These are phyloP conservation scores for Trypanosomatidae sp. DNA, from an alignment of 208 protist genomes.

Conservation along the genomic window DNA sequence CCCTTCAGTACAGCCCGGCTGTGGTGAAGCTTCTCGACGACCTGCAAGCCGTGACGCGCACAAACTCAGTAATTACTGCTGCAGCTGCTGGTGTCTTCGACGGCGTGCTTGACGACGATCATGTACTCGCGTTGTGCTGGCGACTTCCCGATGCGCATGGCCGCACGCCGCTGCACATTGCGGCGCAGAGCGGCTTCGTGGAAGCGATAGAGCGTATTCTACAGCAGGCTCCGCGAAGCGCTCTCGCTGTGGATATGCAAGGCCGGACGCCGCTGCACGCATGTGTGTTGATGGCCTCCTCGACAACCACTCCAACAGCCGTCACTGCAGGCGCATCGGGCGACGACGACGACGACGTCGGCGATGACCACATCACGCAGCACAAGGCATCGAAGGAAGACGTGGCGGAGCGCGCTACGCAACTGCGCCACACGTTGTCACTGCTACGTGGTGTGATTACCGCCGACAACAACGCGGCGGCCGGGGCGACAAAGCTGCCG, in stretches of 20 bases:
- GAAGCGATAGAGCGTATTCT: slow-evolving; percentile 44
- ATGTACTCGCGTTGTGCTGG: slow-evolving; percentile 24
- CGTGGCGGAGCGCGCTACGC: background rate
- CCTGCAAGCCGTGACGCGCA: slow-evolving; percentile 15
- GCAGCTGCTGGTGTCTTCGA: background rate
- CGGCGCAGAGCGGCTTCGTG: slow-evolving; percentile 46
- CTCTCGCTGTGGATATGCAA: slow-evolving; percentile 42
- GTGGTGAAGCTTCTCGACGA: slow-evolving; percentile 37
- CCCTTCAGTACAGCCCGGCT: slow-evolving; percentile 30
- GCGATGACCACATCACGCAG: background rate
- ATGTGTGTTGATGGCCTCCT: slow-evolving; percentile 23
- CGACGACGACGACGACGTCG: slow-evolving; percentile 3
- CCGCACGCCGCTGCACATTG: slow-evolving; percentile 58
- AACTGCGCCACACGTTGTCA: slow-evolving; percentile 12
- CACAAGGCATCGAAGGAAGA: background rate
- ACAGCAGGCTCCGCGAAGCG: slow-evolving; percentile 14
- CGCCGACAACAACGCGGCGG: background rate
- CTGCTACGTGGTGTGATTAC: slow-evolving; percentile 7
- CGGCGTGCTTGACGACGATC: background rate
- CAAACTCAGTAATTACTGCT: background rate
- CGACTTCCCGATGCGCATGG: slow-evolving; percentile 41
- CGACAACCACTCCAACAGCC: background rate
- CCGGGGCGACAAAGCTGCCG: background rate
- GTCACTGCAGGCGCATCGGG: background rate
- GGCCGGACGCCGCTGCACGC: slow-evolving; percentile 66